Base-by-base conservation (phyloP, 345 rosid genomes). In the Sonneratia caseolaris region DNA sequence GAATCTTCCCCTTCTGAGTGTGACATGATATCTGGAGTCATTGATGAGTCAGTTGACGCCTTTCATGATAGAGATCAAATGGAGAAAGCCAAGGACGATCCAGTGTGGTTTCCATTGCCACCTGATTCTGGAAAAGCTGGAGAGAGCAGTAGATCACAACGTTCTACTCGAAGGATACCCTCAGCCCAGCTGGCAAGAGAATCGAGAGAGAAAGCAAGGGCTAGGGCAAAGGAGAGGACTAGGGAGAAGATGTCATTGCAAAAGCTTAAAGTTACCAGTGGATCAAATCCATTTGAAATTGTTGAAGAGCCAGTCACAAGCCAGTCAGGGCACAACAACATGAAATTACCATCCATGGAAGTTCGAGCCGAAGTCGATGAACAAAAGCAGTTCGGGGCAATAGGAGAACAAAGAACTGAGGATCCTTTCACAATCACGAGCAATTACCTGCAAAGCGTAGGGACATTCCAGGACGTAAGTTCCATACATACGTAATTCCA, bases 1-100 rank as follows among this genome's bases (percentile, higher is more conserved):
- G 76, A 81, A 19, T 84, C 87, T 69, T 85, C 83, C 42, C 72
- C 80, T 59, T 84, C 88, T 0, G 89, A 88, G 59, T 79, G 85
- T 69, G 88, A 84, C 38, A 84, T 80, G 43, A 78, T 72, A 0
- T 79, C 85, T 7, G 86, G 77, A 55, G 56, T 68, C 55, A 61
- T 72, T 15, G 74, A 74, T 47, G 76, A 78, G 45, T 74, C 67
- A 1, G 62, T 75, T 56, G 12, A 24, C 11, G 64, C 37, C 37
- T 71, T 76, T 59, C 40, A 42, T 32, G 66, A 35, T 27, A 14
- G 38, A 35, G 66, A 62, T 35, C 37, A 13, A 0, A 37, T 19
- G 14, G 66, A 62, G 12, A 62, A 35, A 35, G 37, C 37, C 6
- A 18, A 35, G 10, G 55, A 68, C 37, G 37, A 42, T 24, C 43